Evolutionary conservation across 2,329 filamentous ascomycete genomes (phyloP), one percentile per base, ranked within the genome.

Genomic region (Ceratocystis cubensis): DNA sequence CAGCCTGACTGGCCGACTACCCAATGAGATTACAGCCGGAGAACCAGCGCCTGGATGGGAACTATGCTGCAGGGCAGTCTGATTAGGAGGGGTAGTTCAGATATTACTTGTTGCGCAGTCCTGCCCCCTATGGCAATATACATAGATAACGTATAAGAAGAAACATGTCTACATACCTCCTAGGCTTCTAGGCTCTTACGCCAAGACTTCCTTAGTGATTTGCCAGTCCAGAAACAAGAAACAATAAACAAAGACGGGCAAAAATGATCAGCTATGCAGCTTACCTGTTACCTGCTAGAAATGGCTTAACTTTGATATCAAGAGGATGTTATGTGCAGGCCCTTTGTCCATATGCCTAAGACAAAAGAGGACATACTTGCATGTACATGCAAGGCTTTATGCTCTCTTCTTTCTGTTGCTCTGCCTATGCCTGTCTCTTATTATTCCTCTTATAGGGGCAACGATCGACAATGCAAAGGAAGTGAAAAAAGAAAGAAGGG

Each of bases 261-360:
- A 57, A 57, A n/a, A 25, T 57, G 25, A 57, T 57, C 53, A 13
- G 22, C 25, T 17, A 33, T 13, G 28, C 53, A 17, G 15, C 6
- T 6, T 57, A 28, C 53, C 25, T 57, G 53, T 30, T 30, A 33
- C 4, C 10, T 57, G 28, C 53, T 17, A 41, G 37, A 41, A 41
- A 41, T 41, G 37, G 37, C 37, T 41, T 17, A 7, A 33, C n/a
- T 15, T 5, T 33, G 22, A 57, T 57, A 57, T 57, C 53, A 30
- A 41, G 4, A 57, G 53, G 25, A 33, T 57, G 53, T 7, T 57
- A 57, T 28, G 53, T n/a, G 53, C 53, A 57, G 53, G 53, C 53
- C 15, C 53, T 30, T 57, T 57, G 53, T 28, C 15, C 17, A 13
- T 33, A 28, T 30, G 53, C 53, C 53, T 10, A 25, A 22, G 22